Conservation (phyloP, 495 filamentous ascomycete species). For the Aspergillus cavernicola region DNA sequence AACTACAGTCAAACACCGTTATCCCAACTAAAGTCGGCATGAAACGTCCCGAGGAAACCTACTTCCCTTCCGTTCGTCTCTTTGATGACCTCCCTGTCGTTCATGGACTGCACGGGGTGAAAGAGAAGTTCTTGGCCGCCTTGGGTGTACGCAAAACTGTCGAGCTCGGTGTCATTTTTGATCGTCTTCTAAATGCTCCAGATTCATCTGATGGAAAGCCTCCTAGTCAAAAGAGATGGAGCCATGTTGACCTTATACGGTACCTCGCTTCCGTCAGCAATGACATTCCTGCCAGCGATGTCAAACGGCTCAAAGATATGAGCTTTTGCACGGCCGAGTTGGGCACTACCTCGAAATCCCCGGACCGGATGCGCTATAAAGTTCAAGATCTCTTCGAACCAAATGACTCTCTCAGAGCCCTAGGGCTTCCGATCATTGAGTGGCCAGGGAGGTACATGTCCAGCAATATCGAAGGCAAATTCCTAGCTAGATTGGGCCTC, state of each 20-base stretch:
- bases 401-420: constrained; percentile 59
- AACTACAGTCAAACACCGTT: constrained; percentile 63
- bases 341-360: constrained; percentile 3
- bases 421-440: constrained; percentile 76
- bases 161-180: constrained; percentile 89
- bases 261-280: constrained; percentile 86
- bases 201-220: constrained; percentile 40
- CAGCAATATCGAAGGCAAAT: constrained; percentile 64
- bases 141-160: constrained; percentile 81
- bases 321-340: constrained; percentile 80
- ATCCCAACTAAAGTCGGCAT: constrained; percentile 92
- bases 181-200: constrained; percentile 63
- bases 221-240: constrained; percentile 61
- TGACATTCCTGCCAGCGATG: constrained; percentile 83
- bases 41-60: constrained; percentile 81
- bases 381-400: constrained; percentile 86
- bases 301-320: constrained; percentile 70
- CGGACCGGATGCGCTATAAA: constrained; percentile 59
- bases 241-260: constrained; percentile 88
- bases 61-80: constrained; percentile 86
- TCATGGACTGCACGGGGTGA: constrained; percentile 66
- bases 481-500: constrained; percentile 68
- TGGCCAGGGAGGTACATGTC: constrained; percentile 70
- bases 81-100: constrained; percentile 91
- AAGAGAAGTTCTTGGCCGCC: constrained; percentile 80